Base-by-base conservation (phyloP, 2,329 filamentous ascomycete genomes). In the Lecanosticta acicola region DNA sequence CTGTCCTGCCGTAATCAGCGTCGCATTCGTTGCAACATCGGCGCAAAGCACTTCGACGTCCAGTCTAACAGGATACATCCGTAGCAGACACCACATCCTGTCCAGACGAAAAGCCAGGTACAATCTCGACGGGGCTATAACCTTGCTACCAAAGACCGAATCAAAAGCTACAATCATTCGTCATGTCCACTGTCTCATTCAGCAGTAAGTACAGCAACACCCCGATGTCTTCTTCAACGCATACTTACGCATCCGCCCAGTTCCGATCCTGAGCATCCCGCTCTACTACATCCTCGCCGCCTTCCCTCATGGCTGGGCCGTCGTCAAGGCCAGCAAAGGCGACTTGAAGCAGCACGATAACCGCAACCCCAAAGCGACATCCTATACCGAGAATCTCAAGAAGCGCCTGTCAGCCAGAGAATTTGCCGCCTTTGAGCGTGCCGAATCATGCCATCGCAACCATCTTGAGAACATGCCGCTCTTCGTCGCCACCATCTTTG, bases 401-500 rank as follows among this genome's bases (percentile, higher is more conserved):
- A 63, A 68, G 39, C 56, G 59, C 3, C 61, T 72, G 2, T 56
- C 65, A 8, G 51, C 65, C 1, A 60, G 65, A 11, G 59, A 57
- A 3, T 72, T 66, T 49, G 67, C 63, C 10, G 62, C 58, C 5
- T 74, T 66, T 42, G 71, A 75, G 58, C 69, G 72, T 33, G 63
- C 67, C 17, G 66, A 71, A 48, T 64, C 68, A 3, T 73, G 70
- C 26, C 70, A 74, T 50, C 61, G 66, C 20, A 74, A 74, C 53
- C 65, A 66, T 20, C 62, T 73, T 50, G 71, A 76, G 59, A 72
- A 68, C 42, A 59, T 74, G 43, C 68, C 71, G 1, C 50, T 75
- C 7, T 74, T 73, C 49, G 56, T 68, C 8, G 63, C 69, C 1
- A 68, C 71, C 1, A 60, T 74, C 7, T 59, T 74, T 11, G 58